Conservation (phyloP, 2,329 filamentous ascomycete species). For the Hirsutella rhossiliensis region DNA sequence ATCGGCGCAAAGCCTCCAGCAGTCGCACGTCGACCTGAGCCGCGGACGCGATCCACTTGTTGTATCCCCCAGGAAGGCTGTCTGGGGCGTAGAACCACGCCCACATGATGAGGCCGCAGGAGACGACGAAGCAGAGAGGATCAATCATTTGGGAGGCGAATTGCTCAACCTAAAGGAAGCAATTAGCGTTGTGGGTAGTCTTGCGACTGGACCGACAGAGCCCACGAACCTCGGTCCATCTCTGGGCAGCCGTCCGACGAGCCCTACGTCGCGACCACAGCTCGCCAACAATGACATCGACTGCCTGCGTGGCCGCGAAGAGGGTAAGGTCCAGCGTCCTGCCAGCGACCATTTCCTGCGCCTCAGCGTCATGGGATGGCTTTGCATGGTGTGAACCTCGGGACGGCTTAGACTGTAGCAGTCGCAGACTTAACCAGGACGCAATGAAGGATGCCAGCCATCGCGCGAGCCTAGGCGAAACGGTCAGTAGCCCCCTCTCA, state of each 20-base stretch:
- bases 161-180: constrained; percentile 15
- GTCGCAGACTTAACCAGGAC: constrained; percentile 42
- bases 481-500: constrained; percentile 1
- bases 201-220: neutral
- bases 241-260: constrained; percentile 29
- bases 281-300: constrained; percentile 58
- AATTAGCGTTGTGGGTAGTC: neutral
- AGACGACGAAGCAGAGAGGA: constrained; percentile 57
- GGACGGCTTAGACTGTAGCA: constrained; percentile 42
- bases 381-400: neutral
- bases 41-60: constrained; percentile 69
- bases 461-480: constrained; percentile 33
- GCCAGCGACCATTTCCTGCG: constrained; percentile 38
- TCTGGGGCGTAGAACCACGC: constrained; percentile 71
- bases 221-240: constrained; percentile 32
- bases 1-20: constrained; percentile 59
- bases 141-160: constrained; percentile 36
- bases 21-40: constrained; percentile 66
- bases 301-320: constrained; percentile 61
- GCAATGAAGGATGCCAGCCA: constrained; percentile 48
- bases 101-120: constrained; percentile 74
- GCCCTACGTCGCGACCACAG: constrained; percentile 44
- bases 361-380: neutral
- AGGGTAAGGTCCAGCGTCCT: constrained; percentile 72
- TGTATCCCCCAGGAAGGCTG: constrained; percentile 60